These are phyloP conservation scores for Falciphora oryzae DNA, from an alignment of 2,329 filamentous ascomycete species.

Conservation along the genomic window DNA sequence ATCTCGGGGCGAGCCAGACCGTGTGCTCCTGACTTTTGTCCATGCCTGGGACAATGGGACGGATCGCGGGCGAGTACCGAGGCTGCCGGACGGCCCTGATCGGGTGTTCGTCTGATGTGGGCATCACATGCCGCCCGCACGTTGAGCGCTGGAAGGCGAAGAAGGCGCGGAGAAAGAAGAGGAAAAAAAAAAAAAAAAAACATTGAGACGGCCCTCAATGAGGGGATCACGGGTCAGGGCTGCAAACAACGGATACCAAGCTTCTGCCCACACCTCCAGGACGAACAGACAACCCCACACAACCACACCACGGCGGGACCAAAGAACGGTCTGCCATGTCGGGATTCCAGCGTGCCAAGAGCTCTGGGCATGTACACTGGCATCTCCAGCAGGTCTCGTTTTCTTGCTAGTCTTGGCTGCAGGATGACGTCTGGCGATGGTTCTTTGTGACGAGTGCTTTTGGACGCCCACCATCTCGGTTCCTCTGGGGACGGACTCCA, in stretches of 20 bases:
- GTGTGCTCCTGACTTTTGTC: background rate
- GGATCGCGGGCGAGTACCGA: background rate
- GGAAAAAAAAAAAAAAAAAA: no score
- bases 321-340: constrained; percentile 1
- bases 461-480: background rate
- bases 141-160: background rate
- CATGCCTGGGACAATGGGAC: background rate
- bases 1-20: background rate
- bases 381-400: background rate
- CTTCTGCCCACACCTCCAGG: background rate
- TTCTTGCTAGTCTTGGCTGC: background rate
- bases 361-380: background rate
- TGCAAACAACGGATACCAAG: background rate
- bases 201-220: no score
- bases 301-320: no score
- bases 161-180: no score
- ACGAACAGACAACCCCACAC: background rate
- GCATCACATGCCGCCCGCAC: background rate
- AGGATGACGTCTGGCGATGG: background rate
- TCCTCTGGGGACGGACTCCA: background rate
- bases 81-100: background rate
- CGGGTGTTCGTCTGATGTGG: background rate
- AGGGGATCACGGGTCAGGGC: no score
- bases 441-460: no score
- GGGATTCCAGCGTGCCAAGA: background rate